Evolutionary conservation across 2,329 filamentous ascomycete genomes (phyloP).

Genomic region (Trichoderma simmonsii): DNA sequence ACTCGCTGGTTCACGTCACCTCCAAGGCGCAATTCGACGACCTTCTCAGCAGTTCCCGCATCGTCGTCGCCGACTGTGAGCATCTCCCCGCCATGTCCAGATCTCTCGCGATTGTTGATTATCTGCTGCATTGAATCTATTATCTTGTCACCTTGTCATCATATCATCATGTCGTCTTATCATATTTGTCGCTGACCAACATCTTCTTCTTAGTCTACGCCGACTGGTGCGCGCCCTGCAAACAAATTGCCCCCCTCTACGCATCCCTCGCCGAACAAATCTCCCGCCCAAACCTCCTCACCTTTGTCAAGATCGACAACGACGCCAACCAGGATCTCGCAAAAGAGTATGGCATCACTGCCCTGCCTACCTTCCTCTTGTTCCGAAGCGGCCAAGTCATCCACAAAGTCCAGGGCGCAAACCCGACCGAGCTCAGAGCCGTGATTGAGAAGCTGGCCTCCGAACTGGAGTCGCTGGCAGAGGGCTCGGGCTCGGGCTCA

Average conservation of each 20-base stretch:
- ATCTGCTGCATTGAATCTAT: background rate
- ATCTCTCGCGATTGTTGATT: background rate
- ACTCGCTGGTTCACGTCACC: constrained; percentile 33
- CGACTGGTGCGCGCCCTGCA: constrained; percentile 82
- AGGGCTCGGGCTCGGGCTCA: constrained; percentile 26
- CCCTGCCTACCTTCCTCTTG: constrained; percentile 88
- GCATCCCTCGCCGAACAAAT: constrained; percentile 70
- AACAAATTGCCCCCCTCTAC: constrained; percentile 78
- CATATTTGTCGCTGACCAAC: constrained; percentile 20
- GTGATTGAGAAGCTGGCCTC: constrained; percentile 68
- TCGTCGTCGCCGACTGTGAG: constrained; percentile 89
- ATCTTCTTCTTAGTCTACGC: constrained; percentile 66
- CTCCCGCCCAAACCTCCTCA: constrained; percentile 68
- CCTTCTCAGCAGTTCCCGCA: constrained; percentile 66
- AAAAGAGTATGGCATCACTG: constrained; percentile 67
- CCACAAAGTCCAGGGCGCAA: constrained; percentile 70
- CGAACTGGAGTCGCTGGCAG: constrained; percentile 59
- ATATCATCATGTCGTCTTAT: no score
- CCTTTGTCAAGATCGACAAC: constrained; percentile 84
- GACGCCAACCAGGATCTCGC: constrained; percentile 74
- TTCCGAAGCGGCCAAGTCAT: constrained; percentile 69
- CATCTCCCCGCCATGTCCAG: background rate
- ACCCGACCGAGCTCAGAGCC: constrained; percentile 66
- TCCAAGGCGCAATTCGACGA: constrained; percentile 62
- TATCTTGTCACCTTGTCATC: no score